Conservation (phyloP, 805 yeast genomes). For the Wickerhamia fluorescens region DNA sequence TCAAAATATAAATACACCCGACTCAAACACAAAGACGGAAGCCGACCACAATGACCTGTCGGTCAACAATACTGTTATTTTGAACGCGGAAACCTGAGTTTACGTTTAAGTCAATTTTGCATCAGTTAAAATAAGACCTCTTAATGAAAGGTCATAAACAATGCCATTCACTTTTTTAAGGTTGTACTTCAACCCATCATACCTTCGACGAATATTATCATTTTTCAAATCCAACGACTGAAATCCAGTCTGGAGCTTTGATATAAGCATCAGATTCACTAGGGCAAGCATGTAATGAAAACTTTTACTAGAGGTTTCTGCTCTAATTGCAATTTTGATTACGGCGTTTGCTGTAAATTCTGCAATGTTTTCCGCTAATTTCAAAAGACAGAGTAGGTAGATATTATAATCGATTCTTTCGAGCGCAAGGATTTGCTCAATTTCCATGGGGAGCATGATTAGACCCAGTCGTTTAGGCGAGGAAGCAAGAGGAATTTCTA, state of each 20-base stretch:
- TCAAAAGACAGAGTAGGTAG: slow-evolving; percentile 17
- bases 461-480: too few relatives aligned
- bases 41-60: too few relatives aligned
- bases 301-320: slow-evolving; percentile 1
- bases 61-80: too few relatives aligned
- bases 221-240: slow-evolving; percentile 23
- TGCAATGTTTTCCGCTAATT: slow-evolving; percentile 15
- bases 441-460: slow-evolving; percentile 13
- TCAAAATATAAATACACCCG: too few relatives aligned
- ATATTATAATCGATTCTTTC: slow-evolving; percentile 12
- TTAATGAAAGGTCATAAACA: slow-evolving; percentile 15
- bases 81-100: too few relatives aligned
- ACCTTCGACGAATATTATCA: slow-evolving; percentile 19
- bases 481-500: too few relatives aligned
- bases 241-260: slow-evolving; percentile 19
- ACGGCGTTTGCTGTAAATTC: slow-evolving; percentile 19
- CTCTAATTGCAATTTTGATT: slow-evolving; percentile 13
- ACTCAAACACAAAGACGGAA: too few relatives aligned
- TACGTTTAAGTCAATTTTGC: too few relatives aligned
- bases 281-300: slow-evolving; percentile 12
- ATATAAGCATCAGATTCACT: slow-evolving; percentile 15
- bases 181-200: slow-evolving; percentile 23
- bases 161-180: slow-evolving; percentile 19
- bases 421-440: slow-evolving; percentile 7
- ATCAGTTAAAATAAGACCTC: neutral